A percentile compares a stretch with the other conserved stretches of the same genome.
Evolutionary conservation across 2,329 filamentous ascomycete species (phyloP).

Genomic region (Exophiala calicioides): DNA sequence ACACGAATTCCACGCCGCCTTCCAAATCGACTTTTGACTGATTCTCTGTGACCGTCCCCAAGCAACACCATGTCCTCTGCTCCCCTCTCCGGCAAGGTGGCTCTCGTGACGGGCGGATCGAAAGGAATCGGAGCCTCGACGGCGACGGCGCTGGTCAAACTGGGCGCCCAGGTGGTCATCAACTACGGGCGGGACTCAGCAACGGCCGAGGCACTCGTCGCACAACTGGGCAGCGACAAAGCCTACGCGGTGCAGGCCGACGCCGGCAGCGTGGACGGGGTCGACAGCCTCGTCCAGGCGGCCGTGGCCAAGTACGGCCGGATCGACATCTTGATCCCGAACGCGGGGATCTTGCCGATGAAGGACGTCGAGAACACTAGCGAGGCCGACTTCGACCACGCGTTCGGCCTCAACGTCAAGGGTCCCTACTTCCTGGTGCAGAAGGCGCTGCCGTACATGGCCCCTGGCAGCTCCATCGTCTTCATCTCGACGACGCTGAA

Average conservation of each 20-base stretch:
- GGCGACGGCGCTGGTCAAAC: conserved; percentile 39
- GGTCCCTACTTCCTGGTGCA: conserved; percentile 57
- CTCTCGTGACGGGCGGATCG: conserved; percentile 44
- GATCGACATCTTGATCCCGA: conserved; percentile 62
- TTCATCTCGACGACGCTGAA: conserved; percentile 53
- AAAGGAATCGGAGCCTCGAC: conserved; percentile 45
- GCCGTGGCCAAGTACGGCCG: conserved; percentile 54
- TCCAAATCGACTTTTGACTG: too few relatives aligned
- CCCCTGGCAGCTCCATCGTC: conserved; percentile 51
- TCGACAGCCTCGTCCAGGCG: conserved; percentile 52
- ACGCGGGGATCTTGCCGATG: conserved; percentile 56
- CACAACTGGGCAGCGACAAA: conserved; percentile 49
- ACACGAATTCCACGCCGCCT: too few relatives aligned
- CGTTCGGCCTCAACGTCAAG: conserved; percentile 58
- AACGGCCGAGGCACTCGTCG: conserved; percentile 57
- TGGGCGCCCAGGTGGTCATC: conserved; percentile 49
- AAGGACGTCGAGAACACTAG: conserved; percentile 52
- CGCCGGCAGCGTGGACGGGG: conserved; percentile 48
- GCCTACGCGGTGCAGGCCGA: conserved; percentile 58
- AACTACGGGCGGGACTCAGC: conserved; percentile 60
- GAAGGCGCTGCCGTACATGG: conserved; percentile 56
- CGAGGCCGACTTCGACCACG: conserved; percentile 54
- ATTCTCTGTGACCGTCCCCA: too few relatives aligned
- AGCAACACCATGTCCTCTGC: conserved; percentile 14
- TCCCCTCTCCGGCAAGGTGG: conserved; percentile 31